Percentiles rank a stretch among this genome's conserved stretches.
Evolutionary conservation across 2,329 filamentous ascomycete species (phyloP).

Genomic region (Massarina eburnea): DNA sequence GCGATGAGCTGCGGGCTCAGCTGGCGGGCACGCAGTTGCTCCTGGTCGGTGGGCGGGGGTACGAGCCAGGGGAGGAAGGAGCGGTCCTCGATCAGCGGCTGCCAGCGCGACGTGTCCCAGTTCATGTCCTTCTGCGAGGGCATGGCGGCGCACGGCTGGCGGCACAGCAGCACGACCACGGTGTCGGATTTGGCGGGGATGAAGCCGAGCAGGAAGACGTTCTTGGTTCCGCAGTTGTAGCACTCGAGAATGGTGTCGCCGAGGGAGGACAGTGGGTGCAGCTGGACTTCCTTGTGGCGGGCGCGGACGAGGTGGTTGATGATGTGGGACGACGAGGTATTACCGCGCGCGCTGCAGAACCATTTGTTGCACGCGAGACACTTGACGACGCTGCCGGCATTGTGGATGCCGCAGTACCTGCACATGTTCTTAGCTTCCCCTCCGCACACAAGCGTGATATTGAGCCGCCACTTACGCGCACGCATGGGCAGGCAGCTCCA

Average conservation of each 20-base stretch:
- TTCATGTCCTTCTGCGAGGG: conserved; percentile 99
- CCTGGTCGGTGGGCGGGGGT: conserved; percentile 82
- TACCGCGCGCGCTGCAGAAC: conserved; percentile 98
- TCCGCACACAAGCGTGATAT: background rate
- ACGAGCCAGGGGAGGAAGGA: conserved; percentile 96
- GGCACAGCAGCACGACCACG: conserved; percentile 93
- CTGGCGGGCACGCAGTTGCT: conserved; percentile 93
- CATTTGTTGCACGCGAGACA: conserved; percentile 95
- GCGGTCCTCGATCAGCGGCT: conserved; percentile 94
- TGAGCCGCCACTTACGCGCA: conserved; percentile 68
- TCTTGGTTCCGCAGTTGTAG: conserved; percentile 99
- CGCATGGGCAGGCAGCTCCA: conserved; percentile 86
- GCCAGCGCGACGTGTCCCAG: conserved; percentile 98
- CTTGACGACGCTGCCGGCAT: conserved; percentile 91
- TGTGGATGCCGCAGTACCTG: conserved; percentile 97
- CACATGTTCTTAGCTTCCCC: background rate
- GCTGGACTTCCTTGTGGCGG: conserved; percentile 96
- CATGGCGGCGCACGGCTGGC: conserved; percentile 92
- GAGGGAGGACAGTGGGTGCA: conserved; percentile 88
- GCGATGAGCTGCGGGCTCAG: conserved; percentile 92
- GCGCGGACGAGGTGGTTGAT: conserved; percentile 97
- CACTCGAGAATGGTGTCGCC: conserved; percentile 97
- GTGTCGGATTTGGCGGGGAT: conserved; percentile 99
- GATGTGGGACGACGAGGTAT: conserved; percentile 95
- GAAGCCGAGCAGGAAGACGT: conserved; percentile 95